phyloP scores from a whole-genome alignment of 768 basidiomycete genomes.

The Boletus vermiculosoides region DNA sequence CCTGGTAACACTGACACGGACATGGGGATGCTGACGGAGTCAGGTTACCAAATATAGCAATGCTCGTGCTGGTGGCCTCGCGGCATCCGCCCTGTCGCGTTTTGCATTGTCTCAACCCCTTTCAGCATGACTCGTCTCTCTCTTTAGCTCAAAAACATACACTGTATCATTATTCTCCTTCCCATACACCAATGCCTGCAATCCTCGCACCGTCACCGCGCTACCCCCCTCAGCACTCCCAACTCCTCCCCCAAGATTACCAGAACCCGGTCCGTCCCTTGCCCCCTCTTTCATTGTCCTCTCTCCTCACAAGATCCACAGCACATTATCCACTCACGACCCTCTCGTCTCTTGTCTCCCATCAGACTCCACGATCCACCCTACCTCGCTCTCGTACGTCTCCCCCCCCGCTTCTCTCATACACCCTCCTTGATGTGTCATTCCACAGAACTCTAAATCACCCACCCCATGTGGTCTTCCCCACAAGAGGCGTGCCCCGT shows the following conservation, averaged over 20 bases:
- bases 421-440: conserved; percentile 6
- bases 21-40: conserved; percentile 14
- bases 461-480: conserved; percentile 38
- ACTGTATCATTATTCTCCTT: conserved; percentile 36
- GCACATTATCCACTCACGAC: conserved; percentile 27
- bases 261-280: conserved; percentile 2
- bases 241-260: conserved; percentile 9
- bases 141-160: conserved; percentile 22
- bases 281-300: background rate
- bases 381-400: conserved; percentile 20
- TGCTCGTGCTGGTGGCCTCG: conserved; percentile 19
- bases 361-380: conserved; percentile 35
- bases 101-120: conserved; percentile 25
- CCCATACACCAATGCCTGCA: conserved; percentile 34
- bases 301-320: conserved; percentile 13
- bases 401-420: background rate
- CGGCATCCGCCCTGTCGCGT: conserved; percentile 17
- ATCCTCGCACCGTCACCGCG: conserved; percentile 44
- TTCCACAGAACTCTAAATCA: conserved; percentile 38
- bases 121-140: conserved; percentile 28
- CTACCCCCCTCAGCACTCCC: conserved; percentile 23
- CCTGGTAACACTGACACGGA: no score
- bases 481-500: conserved; percentile 37
- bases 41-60: conserved; percentile 27
- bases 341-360: conserved; percentile 39